Conservation (phyloP, 805 yeast species). For the Candida orba region DNA sequence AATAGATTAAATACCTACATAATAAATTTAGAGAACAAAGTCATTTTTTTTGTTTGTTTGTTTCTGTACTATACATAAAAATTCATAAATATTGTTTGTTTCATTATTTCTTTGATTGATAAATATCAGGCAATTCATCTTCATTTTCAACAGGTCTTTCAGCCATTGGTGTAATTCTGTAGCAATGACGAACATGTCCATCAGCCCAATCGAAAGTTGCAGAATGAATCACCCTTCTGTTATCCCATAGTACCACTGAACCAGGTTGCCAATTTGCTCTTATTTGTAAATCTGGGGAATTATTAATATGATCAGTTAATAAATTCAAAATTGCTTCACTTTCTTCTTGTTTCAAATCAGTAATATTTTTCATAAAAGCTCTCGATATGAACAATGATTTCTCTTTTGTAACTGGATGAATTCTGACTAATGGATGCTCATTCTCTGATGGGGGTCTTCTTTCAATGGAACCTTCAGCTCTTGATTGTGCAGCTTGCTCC, state of each 20-base stretch:
- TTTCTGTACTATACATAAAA: too few relatives aligned
- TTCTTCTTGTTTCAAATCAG: conserved; percentile 69
- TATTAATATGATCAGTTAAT: conserved; percentile 45
- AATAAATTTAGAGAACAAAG: too few relatives aligned
- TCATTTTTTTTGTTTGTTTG: too few relatives aligned
- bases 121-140: conserved; percentile 26
- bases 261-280: conserved; percentile 67
- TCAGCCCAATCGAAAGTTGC: conserved; percentile 69
- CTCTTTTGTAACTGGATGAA: conserved; percentile 63
- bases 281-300: conserved; percentile 54
- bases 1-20: conserved; percentile 2
- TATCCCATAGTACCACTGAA: conserved; percentile 74
- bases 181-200: conserved; percentile 62
- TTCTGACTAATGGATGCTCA: conserved; percentile 63
- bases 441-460: conserved; percentile 51
- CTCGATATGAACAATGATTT: conserved; percentile 53
- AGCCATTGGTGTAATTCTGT: conserved; percentile 65
- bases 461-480: conserved; percentile 54
- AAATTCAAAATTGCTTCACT: conserved; percentile 53
- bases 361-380: conserved; percentile 57
- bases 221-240: conserved; percentile 62
- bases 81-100: too few relatives aligned
- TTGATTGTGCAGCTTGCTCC: conserved; percentile 59
- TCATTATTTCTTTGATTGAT: conserved; percentile 6
- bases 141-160: conserved; percentile 59